Evolutionary conservation across 1,139 yeast genomes (phyloP), one percentile per base, ranked within the genome.

Genomic region (Fermentozyma sake): DNA sequence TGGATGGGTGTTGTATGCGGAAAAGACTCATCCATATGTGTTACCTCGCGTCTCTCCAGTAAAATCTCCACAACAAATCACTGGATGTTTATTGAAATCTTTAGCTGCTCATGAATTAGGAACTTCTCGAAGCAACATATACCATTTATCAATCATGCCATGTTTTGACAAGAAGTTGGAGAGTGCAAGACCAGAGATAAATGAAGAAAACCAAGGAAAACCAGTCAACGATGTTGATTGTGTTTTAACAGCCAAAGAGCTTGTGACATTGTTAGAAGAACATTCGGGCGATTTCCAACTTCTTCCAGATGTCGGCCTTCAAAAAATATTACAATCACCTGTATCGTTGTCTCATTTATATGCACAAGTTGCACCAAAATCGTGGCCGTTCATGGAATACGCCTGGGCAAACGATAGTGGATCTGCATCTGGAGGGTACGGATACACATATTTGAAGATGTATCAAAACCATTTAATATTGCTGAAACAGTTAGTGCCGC

Each of bases 141-240:
- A 85, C 48, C 96, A 89, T 51, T 58, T 91, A 34, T 72, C 93
- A 9, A 66, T 91, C 16, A 89, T 91, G 97, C 97, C 98, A 1
- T 91, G 97, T 46, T 91, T 91, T 51, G 99, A 91, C 54, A 91
- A 91, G 58, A 91, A 91, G 54, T 67, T 91, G 21, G 99, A 91
- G 57, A 93, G 96, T 20, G 89, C 96, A 2, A 65, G 97, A 35
- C 80, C 85, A 0, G 96, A 86, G 41, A 55, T 52, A 12, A 48
- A 13, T 9, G 9, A n/a, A 13, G n/a, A n/a, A 8, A 19, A 20
- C 13, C 8, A 35, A 4, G 40, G 37, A 3, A 28, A 34, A 4
- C 39, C 42, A 6, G 48, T 45, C 1, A 58, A 63, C 7, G 96
- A 86, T 44, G 97, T 91, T 6, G 96, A 91, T 52, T 85, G 96